A percentile compares a stretch with the other conserved stretches of the same genome.
phyloP scores from a whole-genome alignment of 306 rosid species.

The Sicyos edulis region DNA sequence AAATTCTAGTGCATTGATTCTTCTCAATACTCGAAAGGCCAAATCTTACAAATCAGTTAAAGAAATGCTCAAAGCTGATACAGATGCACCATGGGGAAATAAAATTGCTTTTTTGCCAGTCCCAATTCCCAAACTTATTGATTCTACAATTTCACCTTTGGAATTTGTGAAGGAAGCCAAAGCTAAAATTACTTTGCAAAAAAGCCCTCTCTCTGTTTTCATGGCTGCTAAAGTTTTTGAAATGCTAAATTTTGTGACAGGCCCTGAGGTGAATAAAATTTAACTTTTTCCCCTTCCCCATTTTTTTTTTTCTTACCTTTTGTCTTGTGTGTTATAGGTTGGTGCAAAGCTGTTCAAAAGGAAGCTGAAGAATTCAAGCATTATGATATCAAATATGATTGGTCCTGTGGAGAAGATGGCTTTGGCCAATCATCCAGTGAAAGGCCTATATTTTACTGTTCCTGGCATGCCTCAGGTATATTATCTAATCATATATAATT shows the following conservation, averaged over 20 bases:
- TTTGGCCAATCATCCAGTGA: conserved; percentile 37
- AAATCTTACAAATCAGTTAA: conserved; percentile 42
- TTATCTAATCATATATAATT: conserved; percentile 14
- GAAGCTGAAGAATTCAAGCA: conserved; percentile 44
- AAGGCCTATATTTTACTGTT: conserved; percentile 37
- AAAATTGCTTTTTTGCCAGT: conserved; percentile 42
- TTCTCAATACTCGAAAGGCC: conserved; percentile 47
- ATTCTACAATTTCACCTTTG: conserved; percentile 26
- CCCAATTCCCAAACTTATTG: conserved; percentile 39
- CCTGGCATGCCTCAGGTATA: conserved; percentile 50
- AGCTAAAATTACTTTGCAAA: conserved; percentile 39
- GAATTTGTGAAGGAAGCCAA: conserved; percentile 42
- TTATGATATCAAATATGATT: conserved; percentile 42
- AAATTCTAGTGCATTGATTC: conserved; percentile 42
- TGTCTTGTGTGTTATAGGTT: conserved; percentile 26
- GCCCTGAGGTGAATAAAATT: conserved; percentile 36
- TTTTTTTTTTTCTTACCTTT: background rate
- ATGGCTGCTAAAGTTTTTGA: conserved; percentile 36
- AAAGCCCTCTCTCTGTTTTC: conserved; percentile 33
- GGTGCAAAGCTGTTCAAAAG: conserved; percentile 40
- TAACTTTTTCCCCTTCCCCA: background rate
- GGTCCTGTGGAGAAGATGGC: conserved; percentile 57
- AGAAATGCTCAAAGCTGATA: conserved; percentile 37
- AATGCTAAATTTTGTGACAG: conserved; percentile 35
- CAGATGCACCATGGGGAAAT: conserved; percentile 55